Base-by-base conservation (phyloP, 2,329 filamentous ascomycete genomes). In the Cladosporium colombiae region DNA sequence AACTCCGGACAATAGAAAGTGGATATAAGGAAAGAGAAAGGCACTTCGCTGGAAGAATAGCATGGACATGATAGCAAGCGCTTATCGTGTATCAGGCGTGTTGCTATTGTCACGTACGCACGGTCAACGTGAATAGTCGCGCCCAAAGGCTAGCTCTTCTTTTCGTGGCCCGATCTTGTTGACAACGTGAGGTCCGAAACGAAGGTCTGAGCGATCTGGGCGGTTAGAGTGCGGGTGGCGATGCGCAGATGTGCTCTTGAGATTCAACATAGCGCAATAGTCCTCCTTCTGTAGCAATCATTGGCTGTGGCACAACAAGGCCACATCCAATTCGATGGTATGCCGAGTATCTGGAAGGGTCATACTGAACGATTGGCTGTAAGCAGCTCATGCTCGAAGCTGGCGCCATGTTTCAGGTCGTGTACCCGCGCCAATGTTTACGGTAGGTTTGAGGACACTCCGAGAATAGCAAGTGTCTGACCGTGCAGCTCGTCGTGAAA, bases 1-100 rank as follows among this genome's bases (percentile, higher is more conserved):
- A 72, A 72, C 74, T 76, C 72, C 59, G 60, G 71, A 75, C 71
- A 75, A 76, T 74, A 72, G 66, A 35, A 44, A 56, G 18, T 63
- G 67, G 71, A 71, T 57, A 68, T 67, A 69, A 64, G 27, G 57
- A 62, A 50, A 23, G 50, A 56, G 44, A 23, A 55, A 5, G 5
- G 31, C 49, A 40, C 46, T 37, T 40, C n/a, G 13, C 23, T 29
- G 46, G 35, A 35, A 63, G 33, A 46, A 63, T 55, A 31, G 61
- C 21, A 44, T 23, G 23, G 25, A 33, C 35, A 40, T 56, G 5
- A 25, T 53, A 40, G 57, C 29, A 56, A 58, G 64, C 59, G 66
- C 68, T 57, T 66, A 64, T 58, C 56, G 60, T 62, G 25, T 49
- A 50, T 60, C 64, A 65, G 35, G 56, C 55, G 23, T 65, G 58